These are phyloP conservation scores for Claviceps lovelessii DNA, from an alignment of 2,329 filamentous ascomycete genomes.

Conservation along the genomic window DNA sequence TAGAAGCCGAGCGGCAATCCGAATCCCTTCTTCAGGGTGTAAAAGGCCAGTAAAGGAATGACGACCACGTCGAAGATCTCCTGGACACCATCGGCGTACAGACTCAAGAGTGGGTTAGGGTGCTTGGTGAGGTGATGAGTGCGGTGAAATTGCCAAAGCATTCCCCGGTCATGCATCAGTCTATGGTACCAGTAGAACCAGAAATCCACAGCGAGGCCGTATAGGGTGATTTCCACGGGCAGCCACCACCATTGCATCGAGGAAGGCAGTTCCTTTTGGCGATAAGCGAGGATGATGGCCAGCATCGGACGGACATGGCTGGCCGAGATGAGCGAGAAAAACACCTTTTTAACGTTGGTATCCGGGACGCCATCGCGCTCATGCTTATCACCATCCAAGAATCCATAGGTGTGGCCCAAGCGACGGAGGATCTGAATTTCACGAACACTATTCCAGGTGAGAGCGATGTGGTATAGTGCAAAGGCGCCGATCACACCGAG, in stretches of 20 bases:
- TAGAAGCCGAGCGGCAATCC: conserved; percentile 31
- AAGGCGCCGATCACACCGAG: conserved; percentile 3
- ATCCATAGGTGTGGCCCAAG: conserved; percentile 18
- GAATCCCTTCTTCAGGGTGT: conserved; percentile 16
- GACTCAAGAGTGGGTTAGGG: conserved; percentile 13
- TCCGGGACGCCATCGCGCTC: conserved; percentile 22
- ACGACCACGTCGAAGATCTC: conserved; percentile 27
- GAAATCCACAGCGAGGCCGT: conserved; percentile 4
- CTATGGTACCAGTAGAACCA: conserved; percentile 11
- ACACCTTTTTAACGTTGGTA: conserved; percentile 12
- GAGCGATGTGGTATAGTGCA: conserved; percentile 16
- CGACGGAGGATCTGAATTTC: conserved; percentile 17
- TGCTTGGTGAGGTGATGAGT: conserved; percentile 26
- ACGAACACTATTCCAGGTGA: conserved; percentile 18
- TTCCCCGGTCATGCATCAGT: conserved; percentile 23
- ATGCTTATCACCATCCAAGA: conserved; percentile 16
- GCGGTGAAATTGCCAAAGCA: conserved; percentile 25
- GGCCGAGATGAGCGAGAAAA: conserved; percentile 6
- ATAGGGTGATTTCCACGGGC: conserved; percentile 12
- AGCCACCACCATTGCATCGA: conserved; percentile 14
- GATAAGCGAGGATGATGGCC: conserved; percentile 14
- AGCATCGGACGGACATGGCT: conserved; percentile 11
- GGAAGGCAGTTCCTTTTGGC: conserved; percentile 3
- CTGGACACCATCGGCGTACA: conserved; percentile 28
- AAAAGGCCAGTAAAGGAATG: conserved; percentile 26